Conservation (phyloP, 306 rosid species). For the Vicia sativa region DNA sequence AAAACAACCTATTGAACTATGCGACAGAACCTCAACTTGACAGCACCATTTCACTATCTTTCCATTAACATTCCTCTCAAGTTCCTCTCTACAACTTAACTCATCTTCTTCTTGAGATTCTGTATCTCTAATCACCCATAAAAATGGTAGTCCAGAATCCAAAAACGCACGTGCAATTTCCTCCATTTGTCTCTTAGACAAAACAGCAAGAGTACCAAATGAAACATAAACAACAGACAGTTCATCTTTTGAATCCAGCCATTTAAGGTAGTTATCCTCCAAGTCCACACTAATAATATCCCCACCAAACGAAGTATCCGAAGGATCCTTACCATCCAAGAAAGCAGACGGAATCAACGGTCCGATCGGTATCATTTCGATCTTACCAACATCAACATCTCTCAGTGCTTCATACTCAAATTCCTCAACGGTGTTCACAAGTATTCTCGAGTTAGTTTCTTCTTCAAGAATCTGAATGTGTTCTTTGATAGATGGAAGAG, state of each 20-base stretch:
- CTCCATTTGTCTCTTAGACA: conserved; percentile 52
- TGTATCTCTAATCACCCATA: conserved; percentile 58
- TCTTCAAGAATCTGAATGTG: conserved; percentile 35
- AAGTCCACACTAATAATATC: conserved; percentile 33
- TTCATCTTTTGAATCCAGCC: conserved; percentile 57
- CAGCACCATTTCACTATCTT: conserved; percentile 59
- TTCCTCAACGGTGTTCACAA: conserved; percentile 51
- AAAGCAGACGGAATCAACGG: conserved; percentile 62
- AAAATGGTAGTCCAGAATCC: conserved; percentile 44
- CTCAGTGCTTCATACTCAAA: conserved; percentile 45
- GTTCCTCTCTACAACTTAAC: conserved; percentile 32
- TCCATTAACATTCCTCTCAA: conserved; percentile 41
- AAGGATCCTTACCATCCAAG: conserved; percentile 40
- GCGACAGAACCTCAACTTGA: conserved; percentile 59
- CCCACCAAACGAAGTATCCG: conserved; percentile 48
- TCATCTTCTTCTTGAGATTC: conserved; percentile 1
- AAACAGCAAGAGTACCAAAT: conserved; percentile 53
- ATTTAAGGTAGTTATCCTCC: conserved; percentile 40
- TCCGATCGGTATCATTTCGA: conserved; percentile 49
- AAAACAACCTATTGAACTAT: conserved; percentile 54
- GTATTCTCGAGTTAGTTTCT: conserved; percentile 30
- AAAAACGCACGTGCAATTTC: conserved; percentile 61
- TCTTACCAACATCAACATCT: conserved; percentile 7
- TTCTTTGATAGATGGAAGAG: conserved; percentile 34
- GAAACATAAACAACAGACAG: conserved; percentile 60